Percentiles rank a stretch among this genome's conserved stretches.
Conservation (phyloP, 2,329 filamentous ascomycete species). For the Shiraia bambusicola region DNA sequence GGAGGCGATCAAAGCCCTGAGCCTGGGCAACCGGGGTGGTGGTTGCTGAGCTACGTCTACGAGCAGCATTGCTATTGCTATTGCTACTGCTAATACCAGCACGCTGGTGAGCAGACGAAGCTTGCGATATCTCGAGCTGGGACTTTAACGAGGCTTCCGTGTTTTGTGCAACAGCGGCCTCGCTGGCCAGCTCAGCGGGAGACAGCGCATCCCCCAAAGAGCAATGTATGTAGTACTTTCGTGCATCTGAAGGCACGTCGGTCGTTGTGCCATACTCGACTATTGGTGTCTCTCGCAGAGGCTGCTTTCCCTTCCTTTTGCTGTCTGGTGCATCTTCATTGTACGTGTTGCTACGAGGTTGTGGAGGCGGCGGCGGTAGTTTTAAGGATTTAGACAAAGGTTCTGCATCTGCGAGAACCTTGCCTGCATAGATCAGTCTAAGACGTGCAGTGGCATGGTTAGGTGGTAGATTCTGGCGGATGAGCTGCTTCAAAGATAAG, state of each 20-base stretch:
- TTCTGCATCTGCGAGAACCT: slow-evolving; percentile 74
- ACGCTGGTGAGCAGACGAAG: slow-evolving; percentile 14
- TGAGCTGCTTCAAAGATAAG: slow-evolving; percentile 76
- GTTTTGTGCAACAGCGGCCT: slow-evolving; percentile 53
- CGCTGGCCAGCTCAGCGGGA: slow-evolving; percentile 66
- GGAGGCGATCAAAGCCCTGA: slow-evolving; percentile 84
- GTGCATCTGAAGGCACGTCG: slow-evolving; percentile 30
- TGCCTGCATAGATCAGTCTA: slow-evolving; percentile 86
- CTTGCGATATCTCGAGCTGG: slow-evolving; percentile 23
- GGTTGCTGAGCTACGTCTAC: slow-evolving; percentile 27
- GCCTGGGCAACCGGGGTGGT: slow-evolving; percentile 67
- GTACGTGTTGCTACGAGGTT: slow-evolving; percentile 37
- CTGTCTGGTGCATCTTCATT: slow-evolving; percentile 24
- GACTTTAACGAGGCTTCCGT: slow-evolving; percentile 44
- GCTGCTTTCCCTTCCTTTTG: slow-evolving; percentile 68
- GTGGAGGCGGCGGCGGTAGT: slow-evolving; percentile 60
- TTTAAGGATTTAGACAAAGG: slow-evolving; percentile 70
- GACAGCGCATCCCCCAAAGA: slow-evolving; percentile 79
- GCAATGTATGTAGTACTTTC: slow-evolving; percentile 86
- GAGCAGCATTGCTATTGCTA: slow-evolving; percentile 11
- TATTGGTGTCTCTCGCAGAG: slow-evolving; percentile 52
- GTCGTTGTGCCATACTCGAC: slow-evolving; percentile 18
- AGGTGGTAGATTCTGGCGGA: slow-evolving; percentile 69
- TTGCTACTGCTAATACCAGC: slow-evolving; percentile 14
- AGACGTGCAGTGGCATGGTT: slow-evolving; percentile 68